Base-by-base conservation (phyloP, 2,329 filamentous ascomycete species). In the Fusarium falciforme region DNA sequence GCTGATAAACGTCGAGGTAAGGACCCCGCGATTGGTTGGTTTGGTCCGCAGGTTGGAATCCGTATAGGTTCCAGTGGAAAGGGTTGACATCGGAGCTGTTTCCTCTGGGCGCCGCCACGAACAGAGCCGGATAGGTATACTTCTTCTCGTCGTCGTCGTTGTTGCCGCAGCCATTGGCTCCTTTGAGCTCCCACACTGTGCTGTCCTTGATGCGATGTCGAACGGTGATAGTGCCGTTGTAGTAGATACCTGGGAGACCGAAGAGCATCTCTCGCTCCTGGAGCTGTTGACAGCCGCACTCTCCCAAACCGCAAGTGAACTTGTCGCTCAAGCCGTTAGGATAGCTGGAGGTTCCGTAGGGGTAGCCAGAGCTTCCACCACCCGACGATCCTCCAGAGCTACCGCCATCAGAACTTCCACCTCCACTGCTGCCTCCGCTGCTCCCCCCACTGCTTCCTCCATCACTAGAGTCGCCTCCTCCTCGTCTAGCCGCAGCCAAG, bases 21-120 rank as follows among this genome's bases (percentile, higher is more conserved):
- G 22, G 27, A 10, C 7, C 31, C 6, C 27, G 17, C 31, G 33
- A 27, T 20, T 44, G 55, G 17, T 65, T 60, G 35, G 61, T 60
- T 11, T 66, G 55, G 31, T 66, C 63, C 3, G 38, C 58, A 1
- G 71, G 71, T 17, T 68, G 58, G 57, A 69, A 71, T 4, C 58
- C 71, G 6, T 64, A 64, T 6, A 73, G 68, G 12, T 40, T 58
- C 68, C 71, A 73, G 63, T 73, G 66, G 54, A 73, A 67, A 3
- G 71, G 71, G 61, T 73, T 73, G 27, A 61, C 68, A 31, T 73
- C 71, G 11, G 71, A 67, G 4, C 63, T 60, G 35, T 73, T 73
- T 20, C 68, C 71, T n/a, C 64, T 67, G 2, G 71, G 71, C 8
- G 65, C 71, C 6, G 61, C 60, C 25, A 73, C 49, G 22, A 73